phyloP scores from a whole-genome alignment of 768 basidiomycete species.

The Boletus rubescentipes region DNA sequence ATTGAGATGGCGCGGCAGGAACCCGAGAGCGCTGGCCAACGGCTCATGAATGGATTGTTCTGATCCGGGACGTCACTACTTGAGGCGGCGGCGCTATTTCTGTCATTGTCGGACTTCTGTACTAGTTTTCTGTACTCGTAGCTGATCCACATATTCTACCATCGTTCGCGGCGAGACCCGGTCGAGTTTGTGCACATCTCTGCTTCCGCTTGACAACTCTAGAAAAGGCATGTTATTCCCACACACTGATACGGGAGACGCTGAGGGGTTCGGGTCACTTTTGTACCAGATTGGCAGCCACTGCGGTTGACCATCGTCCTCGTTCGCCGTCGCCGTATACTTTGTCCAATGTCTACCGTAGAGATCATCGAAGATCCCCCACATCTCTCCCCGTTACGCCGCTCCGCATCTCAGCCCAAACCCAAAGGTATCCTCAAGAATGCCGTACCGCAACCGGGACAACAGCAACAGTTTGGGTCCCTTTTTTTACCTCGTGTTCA shows the following conservation, averaged over 20 bases:
- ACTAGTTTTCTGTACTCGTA: conserved; percentile 2
- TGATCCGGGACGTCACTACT: conserved; percentile 8
- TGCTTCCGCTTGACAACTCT: neutral
- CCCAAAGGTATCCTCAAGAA: conserved; percentile 93
- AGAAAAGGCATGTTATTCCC: conserved; percentile 28
- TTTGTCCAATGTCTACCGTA: conserved; percentile 21
- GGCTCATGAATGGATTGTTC: conserved; percentile 63
- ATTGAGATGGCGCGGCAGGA: conserved; percentile 98
- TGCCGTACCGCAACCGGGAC: conserved; percentile 45
- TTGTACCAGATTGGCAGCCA: neutral
- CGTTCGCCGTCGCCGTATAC: neutral
- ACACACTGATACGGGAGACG: conserved; percentile 10
- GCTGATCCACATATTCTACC: neutral
- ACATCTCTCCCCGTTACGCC: conserved; percentile 49
- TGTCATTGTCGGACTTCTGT: conserved; percentile 8
- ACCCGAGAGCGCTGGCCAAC: conserved; percentile 75
- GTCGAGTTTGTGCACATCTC: neutral
- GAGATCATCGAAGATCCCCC: conserved; percentile 41
- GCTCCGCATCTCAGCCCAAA: conserved; percentile 66
- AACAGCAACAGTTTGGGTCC: conserved; percentile 54
- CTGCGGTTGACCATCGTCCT: neutral
- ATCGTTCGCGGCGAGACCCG: neutral
- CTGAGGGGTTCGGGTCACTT: conserved; percentile 12
- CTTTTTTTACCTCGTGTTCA: too few species aligned
- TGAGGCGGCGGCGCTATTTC: conserved; percentile 1